Conservation (phyloP, 805 yeast genomes). For the Wickerhamiella domercqiae region DNA sequence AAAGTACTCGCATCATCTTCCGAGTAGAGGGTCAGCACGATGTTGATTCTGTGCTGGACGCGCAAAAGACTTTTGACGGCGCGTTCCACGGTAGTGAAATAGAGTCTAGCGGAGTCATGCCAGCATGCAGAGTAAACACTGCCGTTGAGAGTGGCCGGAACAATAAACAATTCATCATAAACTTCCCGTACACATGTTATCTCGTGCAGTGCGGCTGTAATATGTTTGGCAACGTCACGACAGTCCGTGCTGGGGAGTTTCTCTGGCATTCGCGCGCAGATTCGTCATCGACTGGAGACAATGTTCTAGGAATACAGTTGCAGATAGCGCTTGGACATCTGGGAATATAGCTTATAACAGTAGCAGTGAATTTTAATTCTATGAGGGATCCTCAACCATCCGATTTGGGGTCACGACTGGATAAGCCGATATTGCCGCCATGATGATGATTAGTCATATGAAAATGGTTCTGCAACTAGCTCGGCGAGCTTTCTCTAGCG, state of each 20-base stretch:
- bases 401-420: constrained; percentile 1
- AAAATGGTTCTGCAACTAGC: neutral
- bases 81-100: neutral
- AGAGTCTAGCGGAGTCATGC: neutral
- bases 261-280: neutral
- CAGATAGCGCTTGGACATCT: neutral
- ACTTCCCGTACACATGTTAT: neutral
- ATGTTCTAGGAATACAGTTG: neutral
- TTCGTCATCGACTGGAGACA: neutral
- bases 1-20: too few relatives aligned
- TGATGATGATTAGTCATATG: neutral
- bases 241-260: too few relatives aligned
- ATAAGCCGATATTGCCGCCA: neutral
- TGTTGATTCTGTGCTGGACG: neutral
- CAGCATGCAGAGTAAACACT: neutral
- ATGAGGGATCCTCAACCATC: neutral
- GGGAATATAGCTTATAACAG: neutral
- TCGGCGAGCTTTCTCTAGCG: constrained; percentile 10
- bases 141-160: neutral
- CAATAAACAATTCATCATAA: neutral
- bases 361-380: neutral
- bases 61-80: neutral
- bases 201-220: neutral
- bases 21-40: constrained; percentile 1
- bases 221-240: neutral